These are phyloP conservation scores for Oryza glumipatula DNA, from an alignment of 176 grass and related monocot genomes.

Conservation along the genomic window DNA sequence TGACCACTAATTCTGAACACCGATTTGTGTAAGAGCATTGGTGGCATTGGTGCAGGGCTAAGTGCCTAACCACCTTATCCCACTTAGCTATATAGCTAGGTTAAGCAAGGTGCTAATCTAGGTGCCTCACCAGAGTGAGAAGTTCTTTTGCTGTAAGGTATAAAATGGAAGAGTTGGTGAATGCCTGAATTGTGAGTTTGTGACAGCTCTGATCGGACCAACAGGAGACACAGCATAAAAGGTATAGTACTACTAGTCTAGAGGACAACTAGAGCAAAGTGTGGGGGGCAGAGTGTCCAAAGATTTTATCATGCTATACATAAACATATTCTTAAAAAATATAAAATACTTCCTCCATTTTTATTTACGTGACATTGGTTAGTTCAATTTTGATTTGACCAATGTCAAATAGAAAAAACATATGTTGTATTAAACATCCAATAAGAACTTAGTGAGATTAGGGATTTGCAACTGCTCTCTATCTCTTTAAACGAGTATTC, in stretches of 20 bases:
- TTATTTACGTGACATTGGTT: too few species aligned
- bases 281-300: not conserved
- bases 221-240: slow-evolving; percentile 14
- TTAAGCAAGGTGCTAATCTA: slow-evolving; percentile 19
- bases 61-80: slow-evolving; percentile 37
- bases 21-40: slow-evolving; percentile 41
- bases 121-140: not conserved
- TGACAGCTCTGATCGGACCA: slow-evolving; percentile 17
- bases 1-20: slow-evolving; percentile 26
- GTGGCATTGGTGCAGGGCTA: slow-evolving; percentile 30
- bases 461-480: too few species aligned
- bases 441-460: too few species aligned
- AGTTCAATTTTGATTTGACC: too few species aligned
- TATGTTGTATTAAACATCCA: too few species aligned
- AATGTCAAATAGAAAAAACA: too few species aligned
- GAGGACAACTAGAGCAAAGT: not conserved
- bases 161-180: slow-evolving; percentile 12
- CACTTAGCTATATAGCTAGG: slow-evolving; percentile 21
- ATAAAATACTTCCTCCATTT: too few species aligned
- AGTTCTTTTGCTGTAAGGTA: slow-evolving; percentile 30
- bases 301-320: not conserved
- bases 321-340: not conserved
- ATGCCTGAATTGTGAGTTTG: slow-evolving; percentile 35
- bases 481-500: too few species aligned
- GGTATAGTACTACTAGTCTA: not conserved